Percentiles rank a stretch among this genome's conserved stretches.
Evolutionary conservation across 2,329 filamentous ascomycete genomes (phyloP).

Genomic region (Penicillium sp.): DNA sequence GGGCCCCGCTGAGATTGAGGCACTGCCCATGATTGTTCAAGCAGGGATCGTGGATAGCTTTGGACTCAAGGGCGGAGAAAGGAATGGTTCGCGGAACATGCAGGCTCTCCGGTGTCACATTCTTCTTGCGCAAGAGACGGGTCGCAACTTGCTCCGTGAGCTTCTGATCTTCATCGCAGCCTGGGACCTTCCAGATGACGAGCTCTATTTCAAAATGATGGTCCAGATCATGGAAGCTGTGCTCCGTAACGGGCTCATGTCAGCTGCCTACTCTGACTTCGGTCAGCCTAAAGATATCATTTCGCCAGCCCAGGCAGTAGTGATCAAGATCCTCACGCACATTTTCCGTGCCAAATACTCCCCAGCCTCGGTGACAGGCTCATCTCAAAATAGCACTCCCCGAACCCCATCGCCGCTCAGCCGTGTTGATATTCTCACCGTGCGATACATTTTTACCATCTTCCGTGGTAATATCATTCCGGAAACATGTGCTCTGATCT

Average conservation of each 20-base stretch:
- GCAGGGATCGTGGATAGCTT: slow-evolving; percentile 87
- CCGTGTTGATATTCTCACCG: slow-evolving; percentile 63
- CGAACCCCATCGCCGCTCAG: slow-evolving; percentile 57
- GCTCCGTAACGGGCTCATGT: slow-evolving; percentile 83
- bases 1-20: slow-evolving; percentile 92
- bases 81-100: slow-evolving; percentile 68
- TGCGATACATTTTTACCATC: slow-evolving; percentile 89
- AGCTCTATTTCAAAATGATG: slow-evolving; percentile 95
- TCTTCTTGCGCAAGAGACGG: slow-evolving; percentile 84
- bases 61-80: slow-evolving; percentile 64
- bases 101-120: slow-evolving; percentile 89
- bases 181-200: slow-evolving; percentile 92
- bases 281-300: slow-evolving; percentile 94
- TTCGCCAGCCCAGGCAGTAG: slow-evolving; percentile 88
- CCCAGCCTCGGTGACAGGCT: slow-evolving; percentile 48
- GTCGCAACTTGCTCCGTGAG: slow-evolving; percentile 84
- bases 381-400: slow-evolving; percentile 54
- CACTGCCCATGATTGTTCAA: slow-evolving; percentile 95
- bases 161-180: slow-evolving; percentile 94
- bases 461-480: slow-evolving; percentile 92
- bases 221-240: slow-evolving; percentile 94
- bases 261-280: slow-evolving; percentile 88
- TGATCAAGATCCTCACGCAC: slow-evolving; percentile 86
- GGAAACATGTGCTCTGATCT: slow-evolving; percentile 91
- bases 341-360: slow-evolving; percentile 72